phyloP scores from a whole-genome alignment of 495 filamentous ascomycete species.

The Neurospora hispaniola region DNA sequence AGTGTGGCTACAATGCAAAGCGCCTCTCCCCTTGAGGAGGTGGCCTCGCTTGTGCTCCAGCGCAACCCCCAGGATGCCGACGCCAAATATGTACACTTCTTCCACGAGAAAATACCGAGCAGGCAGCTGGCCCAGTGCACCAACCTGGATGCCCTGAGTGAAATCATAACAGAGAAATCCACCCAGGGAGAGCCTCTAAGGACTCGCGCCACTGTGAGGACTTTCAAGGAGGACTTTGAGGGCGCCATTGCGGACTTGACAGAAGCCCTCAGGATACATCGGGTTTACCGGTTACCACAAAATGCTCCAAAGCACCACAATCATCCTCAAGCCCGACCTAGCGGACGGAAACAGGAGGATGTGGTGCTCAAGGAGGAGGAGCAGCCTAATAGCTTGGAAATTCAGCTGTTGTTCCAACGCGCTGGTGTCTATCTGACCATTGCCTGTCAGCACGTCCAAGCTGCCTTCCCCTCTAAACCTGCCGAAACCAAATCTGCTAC shows the following conservation, averaged over 20 bases:
- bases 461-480: constrained; percentile 2
- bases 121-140: constrained; percentile 67
- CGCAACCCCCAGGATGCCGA: constrained; percentile 51
- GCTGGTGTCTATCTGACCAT: constrained; percentile 63
- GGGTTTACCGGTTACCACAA: constrained; percentile 38
- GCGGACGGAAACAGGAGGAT: constrained; percentile 37
- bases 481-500: background rate
- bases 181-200: constrained; percentile 54
- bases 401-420: constrained; percentile 65
- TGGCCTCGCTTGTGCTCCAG: constrained; percentile 61
- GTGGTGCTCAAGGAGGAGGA: constrained; percentile 54
- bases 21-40: constrained; percentile 66
- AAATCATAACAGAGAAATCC: constrained; percentile 52
- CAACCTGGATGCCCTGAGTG: constrained; percentile 49
- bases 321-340: background rate
- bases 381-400: constrained; percentile 61
- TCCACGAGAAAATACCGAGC: constrained; percentile 77
- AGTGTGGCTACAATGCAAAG: constrained; percentile 77
- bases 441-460: constrained; percentile 48
- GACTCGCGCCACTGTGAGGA: constrained; percentile 59
- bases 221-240: constrained; percentile 64
- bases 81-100: constrained; percentile 77
- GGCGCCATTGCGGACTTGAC: constrained; percentile 60
- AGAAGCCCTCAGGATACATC: constrained; percentile 47
- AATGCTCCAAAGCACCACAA: constrained; percentile 23